Base-by-base conservation (phyloP, 768 basidiomycete species). In the Suillus discolor region DNA sequence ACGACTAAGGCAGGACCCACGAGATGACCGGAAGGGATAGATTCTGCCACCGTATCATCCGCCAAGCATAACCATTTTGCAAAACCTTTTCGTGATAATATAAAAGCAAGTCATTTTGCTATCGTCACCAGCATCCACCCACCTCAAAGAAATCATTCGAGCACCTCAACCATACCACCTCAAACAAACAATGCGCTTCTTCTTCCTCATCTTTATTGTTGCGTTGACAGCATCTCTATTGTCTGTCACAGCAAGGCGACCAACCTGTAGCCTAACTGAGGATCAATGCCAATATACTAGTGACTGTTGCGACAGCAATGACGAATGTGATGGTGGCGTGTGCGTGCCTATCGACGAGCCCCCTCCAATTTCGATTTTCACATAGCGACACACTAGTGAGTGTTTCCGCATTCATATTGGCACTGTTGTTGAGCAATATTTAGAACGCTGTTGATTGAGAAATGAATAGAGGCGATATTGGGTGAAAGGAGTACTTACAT, bases 291-390 rank as follows among this genome's bases (percentile, higher is more conserved):
- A 6, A 3, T 7, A 51, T 6, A 6, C 13, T 6, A 51, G 49
- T 25, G 49, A 51, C 25, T 51, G 49, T 25, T 51, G 49, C 15
- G 2, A 25, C 23, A 15, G 1, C 13, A 28, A 2, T 25, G 8
- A 25, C 25, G 13, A 5, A 23, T 49, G 12, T 13, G 23, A 5
- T 49, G 20, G 4, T n/a, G 4, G 11, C n/a, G 1, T 25, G 2
- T 51, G 49, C 25, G 12, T 3, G 13, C 0, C 3, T 23, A 0
- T 12, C n/a, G 2, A 23, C n/a, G 0, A 5, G n/a, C 5, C 12
- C 13, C 7, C 3, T 23, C n/a, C 12, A 23, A 11, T 6, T 13
- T 13, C 8, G 7, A 47, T 23, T 12, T 47, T n/a, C 47, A 51
- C 13, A 6, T 15, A 28, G 25, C 25, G 25, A 28, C 25, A 28